phyloP scores from a whole-genome alignment of 768 basidiomycete species.

The Stropharia rugosoannulata region DNA sequence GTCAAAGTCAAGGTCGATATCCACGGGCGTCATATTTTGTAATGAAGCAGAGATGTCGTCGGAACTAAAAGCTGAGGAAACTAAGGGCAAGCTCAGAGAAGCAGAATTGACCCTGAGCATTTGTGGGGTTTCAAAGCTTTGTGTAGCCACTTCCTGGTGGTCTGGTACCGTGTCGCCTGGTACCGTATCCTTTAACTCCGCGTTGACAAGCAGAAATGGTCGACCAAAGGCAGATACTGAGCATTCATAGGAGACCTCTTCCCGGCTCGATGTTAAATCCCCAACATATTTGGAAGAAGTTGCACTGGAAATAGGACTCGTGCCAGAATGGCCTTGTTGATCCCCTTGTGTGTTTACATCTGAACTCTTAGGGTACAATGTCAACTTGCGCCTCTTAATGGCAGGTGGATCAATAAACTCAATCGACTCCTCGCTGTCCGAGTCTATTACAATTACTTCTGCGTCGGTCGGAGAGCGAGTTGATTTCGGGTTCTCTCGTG shows the following conservation, averaged over 20 bases:
- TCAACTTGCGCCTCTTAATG: constrained; percentile 22
- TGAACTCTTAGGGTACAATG: constrained; percentile 4
- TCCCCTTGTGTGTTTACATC: constrained; percentile 1
- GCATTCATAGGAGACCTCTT: neutral
- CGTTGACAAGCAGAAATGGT: neutral
- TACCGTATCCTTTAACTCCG: neutral
- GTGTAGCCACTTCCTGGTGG: neutral
- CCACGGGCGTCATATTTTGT: constrained; percentile 10
- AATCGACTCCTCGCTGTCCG: constrained; percentile 50
- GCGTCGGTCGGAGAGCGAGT: constrained; percentile 5
- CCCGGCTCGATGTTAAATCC: neutral
- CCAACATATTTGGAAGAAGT: neutral
- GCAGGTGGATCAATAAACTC: constrained; percentile 28
- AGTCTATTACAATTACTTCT: constrained; percentile 64
- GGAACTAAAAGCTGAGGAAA: neutral
- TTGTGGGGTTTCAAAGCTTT: constrained; percentile 18
- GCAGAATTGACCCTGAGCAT: constrained; percentile 10
- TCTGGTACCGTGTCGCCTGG: neutral
- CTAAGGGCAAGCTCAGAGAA: neutral
- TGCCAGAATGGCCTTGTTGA: neutral
- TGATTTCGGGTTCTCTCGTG: constrained; percentile 1
- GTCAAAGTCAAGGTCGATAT: constrained; percentile 28
- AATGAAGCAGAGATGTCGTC: neutral
- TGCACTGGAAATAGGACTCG: neutral
- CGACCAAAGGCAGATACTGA: neutral